Percentiles rank a stretch among this genome's conserved stretches.
Conservation (phyloP, 345 rosid genomes). For the Eucalyptus grandis region DNA sequence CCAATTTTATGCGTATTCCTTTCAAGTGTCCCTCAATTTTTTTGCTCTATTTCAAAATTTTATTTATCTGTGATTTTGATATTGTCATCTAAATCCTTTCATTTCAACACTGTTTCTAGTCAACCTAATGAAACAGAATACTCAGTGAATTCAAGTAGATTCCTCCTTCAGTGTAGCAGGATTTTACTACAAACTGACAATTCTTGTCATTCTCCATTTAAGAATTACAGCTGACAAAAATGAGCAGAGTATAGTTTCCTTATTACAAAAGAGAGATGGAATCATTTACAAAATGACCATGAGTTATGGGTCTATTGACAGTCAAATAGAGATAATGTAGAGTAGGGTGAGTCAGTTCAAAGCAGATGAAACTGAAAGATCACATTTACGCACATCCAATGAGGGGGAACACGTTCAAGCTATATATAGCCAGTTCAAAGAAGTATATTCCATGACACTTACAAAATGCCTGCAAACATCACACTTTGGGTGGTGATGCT, state of each 20-base stretch:
- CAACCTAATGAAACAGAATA: not conserved
- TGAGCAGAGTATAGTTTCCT: not conserved
- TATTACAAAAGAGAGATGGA: not conserved
- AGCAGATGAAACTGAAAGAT: not conserved
- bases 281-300: not conserved
- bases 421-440: not conserved
- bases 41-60: not conserved
- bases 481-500: constrained; percentile 86
- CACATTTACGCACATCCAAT: not conserved
- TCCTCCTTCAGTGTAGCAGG: not conserved
- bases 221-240: not conserved
- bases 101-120: not conserved
- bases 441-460: constrained; percentile 12
- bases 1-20: not conserved
- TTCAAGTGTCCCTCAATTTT: not conserved
- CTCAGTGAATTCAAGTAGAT: not conserved
- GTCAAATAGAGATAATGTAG: not conserved
- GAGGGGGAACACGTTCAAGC: not conserved
- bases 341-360: not conserved
- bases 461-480: constrained; percentile 91
- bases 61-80: not conserved
- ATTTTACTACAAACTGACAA: not conserved
- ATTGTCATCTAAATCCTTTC: not conserved
- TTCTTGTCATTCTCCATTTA: not conserved
- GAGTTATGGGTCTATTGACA: not conserved